Evolutionary conservation across 2,329 filamentous ascomycete species (phyloP).

Genomic region (Aspergillus sp.): DNA sequence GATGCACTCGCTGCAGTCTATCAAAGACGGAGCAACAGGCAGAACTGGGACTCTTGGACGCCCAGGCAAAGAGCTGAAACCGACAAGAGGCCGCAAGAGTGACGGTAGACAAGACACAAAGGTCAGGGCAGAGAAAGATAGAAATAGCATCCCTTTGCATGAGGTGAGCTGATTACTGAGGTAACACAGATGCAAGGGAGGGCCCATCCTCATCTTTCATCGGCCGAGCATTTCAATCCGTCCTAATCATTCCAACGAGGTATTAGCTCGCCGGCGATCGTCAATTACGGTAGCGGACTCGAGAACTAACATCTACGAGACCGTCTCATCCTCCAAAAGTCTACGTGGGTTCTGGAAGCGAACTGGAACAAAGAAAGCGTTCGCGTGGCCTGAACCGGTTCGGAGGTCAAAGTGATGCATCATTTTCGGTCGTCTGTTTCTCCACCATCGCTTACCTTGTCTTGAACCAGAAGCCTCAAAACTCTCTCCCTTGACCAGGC

Average conservation of each 20-base stretch:
- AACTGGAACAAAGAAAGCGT: background rate
- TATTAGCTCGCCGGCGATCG: background rate
- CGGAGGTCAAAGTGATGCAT: background rate
- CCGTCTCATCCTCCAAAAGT: too few species aligned
- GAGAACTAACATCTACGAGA: too few species aligned
- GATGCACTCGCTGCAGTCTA: background rate
- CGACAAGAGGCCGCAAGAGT: too few species aligned
- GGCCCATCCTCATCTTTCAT: background rate
- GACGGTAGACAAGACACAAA: background rate
- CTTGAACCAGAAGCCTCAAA: too few species aligned
- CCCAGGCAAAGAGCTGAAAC: too few species aligned
- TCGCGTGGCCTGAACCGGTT: background rate
- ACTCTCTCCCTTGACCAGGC: background rate
- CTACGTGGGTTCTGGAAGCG: background rate
- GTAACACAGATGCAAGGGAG: constrained; percentile 4
- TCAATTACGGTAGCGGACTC: background rate
- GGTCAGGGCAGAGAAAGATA: background rate
- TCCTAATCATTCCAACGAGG: too few species aligned
- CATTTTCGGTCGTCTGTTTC: background rate
- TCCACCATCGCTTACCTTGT: background rate
- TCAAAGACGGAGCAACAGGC: too few species aligned
- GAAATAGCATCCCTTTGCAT: background rate
- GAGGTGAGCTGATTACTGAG: background rate
- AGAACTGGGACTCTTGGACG: too few species aligned
- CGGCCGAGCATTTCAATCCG: background rate